Conservation (phyloP, 73 alveolate species). For the Paramecium sonneborni region DNA sequence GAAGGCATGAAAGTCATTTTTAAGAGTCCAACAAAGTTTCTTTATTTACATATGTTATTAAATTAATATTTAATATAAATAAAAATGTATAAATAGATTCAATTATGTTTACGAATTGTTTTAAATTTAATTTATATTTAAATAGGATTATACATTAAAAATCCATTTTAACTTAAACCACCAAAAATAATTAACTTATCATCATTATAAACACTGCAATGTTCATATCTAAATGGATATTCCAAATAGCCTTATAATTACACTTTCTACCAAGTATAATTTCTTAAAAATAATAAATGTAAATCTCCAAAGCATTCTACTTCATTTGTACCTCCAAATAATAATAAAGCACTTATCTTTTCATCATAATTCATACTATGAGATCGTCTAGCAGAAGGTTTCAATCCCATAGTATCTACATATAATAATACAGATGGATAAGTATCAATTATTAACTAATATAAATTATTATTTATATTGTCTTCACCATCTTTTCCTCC, state of each 20-base stretch:
- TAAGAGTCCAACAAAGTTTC: slow-evolving; percentile 83
- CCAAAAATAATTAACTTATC: slow-evolving; percentile 5
- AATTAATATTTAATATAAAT: neutral
- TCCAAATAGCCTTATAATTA: neutral
- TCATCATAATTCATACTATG: slow-evolving; percentile 12
- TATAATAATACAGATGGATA: neutral
- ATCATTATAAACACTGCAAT: neutral
- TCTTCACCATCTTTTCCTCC: slow-evolving; percentile 27
- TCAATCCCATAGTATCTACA: neutral
- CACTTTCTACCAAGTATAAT: slow-evolving; percentile 12
- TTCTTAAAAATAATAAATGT: neutral
- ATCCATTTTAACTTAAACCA: neutral
- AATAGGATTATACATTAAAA: slow-evolving; percentile 10
- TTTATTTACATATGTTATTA: slow-evolving; percentile 30
- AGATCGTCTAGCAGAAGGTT: neutral
- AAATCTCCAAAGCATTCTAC: neutral
- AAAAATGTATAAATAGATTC: neutral
- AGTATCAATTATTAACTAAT: neutral
- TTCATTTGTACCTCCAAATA: slow-evolving; percentile 23
- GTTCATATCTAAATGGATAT: neutral
- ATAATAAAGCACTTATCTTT: neutral
- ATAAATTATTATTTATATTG: neutral
- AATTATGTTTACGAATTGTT: neutral
- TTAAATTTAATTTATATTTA: neutral
- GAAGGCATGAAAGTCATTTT: slow-evolving; percentile 93